phyloP scores from a whole-genome alignment of 2,329 filamentous ascomycete species.

The Nemania sp. region DNA sequence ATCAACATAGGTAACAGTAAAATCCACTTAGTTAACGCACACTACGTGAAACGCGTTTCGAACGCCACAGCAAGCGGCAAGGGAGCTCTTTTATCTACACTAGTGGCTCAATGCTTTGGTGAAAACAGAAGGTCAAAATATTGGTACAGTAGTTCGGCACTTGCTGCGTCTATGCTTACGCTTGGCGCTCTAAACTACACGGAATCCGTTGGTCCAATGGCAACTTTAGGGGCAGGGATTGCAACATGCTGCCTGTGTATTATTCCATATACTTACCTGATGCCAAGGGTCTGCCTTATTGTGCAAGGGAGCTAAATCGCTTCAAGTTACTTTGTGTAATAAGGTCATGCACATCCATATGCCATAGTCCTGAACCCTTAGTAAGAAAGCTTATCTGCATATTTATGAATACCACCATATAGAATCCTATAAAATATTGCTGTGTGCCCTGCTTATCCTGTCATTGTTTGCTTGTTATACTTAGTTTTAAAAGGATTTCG shows the following conservation, averaged over 20 bases:
- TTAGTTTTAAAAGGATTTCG: conserved; percentile 12
- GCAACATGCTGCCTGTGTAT: conserved; percentile 27
- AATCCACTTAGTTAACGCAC: not conserved
- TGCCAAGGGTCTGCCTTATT: conserved; percentile 4
- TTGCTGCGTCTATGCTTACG: conserved; percentile 22
- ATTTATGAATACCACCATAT: not conserved
- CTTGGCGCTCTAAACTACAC: conserved; percentile 12
- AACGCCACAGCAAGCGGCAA: conserved; percentile 4
- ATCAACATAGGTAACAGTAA: not conserved
- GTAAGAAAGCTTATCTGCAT: conserved; percentile 22
- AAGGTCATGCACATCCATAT: conserved; percentile 19
- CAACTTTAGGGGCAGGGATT: conserved; percentile 32
- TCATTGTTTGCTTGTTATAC: not conserved
- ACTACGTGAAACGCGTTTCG: conserved; percentile 9
- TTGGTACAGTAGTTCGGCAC: conserved; percentile 15
- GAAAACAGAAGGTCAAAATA: conserved; percentile 1
- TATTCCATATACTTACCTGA: conserved; percentile 32
- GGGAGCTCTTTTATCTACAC: not conserved
- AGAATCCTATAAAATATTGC: conserved; percentile 15
- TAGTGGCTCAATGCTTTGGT: not conserved
- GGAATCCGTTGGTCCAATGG: conserved; percentile 29
- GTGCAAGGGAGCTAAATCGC: conserved; percentile 8
- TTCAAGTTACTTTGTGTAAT: conserved; percentile 30
- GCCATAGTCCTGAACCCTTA: conserved; percentile 13
- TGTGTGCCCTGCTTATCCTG: conserved; percentile 12